Conservation (phyloP, 257 asterid species). For the Striga asiatica region DNA sequence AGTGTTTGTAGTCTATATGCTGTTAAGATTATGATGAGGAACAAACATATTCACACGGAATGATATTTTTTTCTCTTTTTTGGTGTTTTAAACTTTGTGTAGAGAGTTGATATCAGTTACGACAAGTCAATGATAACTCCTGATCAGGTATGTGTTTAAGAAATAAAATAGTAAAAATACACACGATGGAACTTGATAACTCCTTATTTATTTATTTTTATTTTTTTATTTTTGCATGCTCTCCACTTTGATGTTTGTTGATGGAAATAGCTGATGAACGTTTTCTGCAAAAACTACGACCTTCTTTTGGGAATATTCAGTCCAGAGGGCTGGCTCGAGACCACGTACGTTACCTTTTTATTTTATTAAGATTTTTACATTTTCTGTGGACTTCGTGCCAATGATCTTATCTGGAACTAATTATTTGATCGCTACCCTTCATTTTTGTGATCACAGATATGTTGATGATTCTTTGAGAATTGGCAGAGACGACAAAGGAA, state of each 20-base stretch:
- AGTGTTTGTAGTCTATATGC: slow-evolving; percentile 2
- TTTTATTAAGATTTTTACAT: slow-evolving; percentile 4
- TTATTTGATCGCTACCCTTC: background rate
- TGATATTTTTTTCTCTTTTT: too few species aligned
- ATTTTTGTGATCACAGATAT: slow-evolving; percentile 32
- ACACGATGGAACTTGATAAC: too few species aligned
- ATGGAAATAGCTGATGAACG: slow-evolving; percentile 62
- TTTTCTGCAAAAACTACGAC: slow-evolving; percentile 68
- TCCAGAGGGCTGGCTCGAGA: slow-evolving; percentile 94
- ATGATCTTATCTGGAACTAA: background rate
- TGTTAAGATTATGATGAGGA: background rate
- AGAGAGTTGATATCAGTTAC: slow-evolving; percentile 78
- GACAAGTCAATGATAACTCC: slow-evolving; percentile 60
- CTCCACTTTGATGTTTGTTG: too few species aligned
- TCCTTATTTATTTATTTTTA: too few species aligned
- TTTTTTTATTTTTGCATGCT: too few species aligned
- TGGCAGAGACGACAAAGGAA: slow-evolving; percentile 84
- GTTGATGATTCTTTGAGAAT: slow-evolving; percentile 73
- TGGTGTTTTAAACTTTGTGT: slow-evolving; percentile 1
- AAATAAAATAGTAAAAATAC: too few species aligned
- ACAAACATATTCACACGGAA: background rate
- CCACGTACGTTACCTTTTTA: slow-evolving; percentile 39
- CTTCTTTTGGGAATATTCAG: slow-evolving; percentile 71
- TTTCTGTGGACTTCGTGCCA: background rate
- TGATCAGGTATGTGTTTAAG: slow-evolving; percentile 38